Base-by-base conservation (phyloP, 2,329 filamentous ascomycete genomes). In the Fusarium staphyleae region DNA sequence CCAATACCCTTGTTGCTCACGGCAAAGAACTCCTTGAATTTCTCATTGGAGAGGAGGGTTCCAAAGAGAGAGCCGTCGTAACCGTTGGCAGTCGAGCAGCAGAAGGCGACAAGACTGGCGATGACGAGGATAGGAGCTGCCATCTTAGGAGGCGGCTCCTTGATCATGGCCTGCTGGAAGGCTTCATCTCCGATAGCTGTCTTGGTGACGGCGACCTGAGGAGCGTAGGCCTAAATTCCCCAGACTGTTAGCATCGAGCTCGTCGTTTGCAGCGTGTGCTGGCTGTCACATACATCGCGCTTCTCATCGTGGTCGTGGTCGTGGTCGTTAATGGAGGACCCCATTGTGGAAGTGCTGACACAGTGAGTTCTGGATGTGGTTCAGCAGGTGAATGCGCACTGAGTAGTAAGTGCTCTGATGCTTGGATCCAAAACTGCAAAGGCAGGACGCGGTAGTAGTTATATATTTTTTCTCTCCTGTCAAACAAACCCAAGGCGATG, bases 11-110 rank as follows among this genome's bases (percentile, higher is more conserved):
- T 54, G 10, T 66, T 67, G 1, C 52, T 55, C 0, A 67, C 65
- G 0, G 69, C 75, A 49, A 83, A 84, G 4, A 76, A 79, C 0
- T 69, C 54, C 48, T 81, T 80, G 61, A 82, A 84, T 1, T 75
- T 68, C 0, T 72, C 42, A 75, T 83, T 65, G 12, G 60, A 5
- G 3, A 67, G 82, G 55, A 84, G 81, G 5, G 77, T 74, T 9
- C 73, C 71, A 65, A 79, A 76, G 42, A 87, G 75, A 3, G 65
- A 82, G 30, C 81, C 81, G 59, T 86, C 83, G 34, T 63, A 69
- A 8, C 67, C 69, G 59, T 69, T 69, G 48, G 65, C 60, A 14
- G 67, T 69, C 0, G 66, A 69, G 33, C 67, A 69, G 50, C 65
- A 69, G 52, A 69, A 69, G 5, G 66, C 67, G 4, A 69, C 63